A percentile compares a stretch with the other conserved stretches of the same genome.
phyloP scores from a whole-genome alignment of 2,329 filamentous ascomycete species.

The Aureobasidium subglaciale region DNA sequence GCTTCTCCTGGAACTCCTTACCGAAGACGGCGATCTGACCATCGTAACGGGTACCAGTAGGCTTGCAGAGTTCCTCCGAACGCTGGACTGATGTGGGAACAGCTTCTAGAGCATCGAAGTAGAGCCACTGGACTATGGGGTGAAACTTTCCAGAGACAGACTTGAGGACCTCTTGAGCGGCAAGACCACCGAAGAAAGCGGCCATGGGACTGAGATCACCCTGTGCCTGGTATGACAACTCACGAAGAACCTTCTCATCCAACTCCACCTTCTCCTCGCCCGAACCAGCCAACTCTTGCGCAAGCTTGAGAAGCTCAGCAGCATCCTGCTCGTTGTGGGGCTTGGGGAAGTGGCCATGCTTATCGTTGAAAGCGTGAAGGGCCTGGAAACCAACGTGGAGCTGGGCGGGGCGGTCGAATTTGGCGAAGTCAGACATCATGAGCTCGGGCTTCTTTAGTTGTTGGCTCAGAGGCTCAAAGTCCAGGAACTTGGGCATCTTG shows the following conservation, averaged over 20 bases:
- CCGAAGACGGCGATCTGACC: conserved; percentile 97
- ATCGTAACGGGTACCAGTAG: conserved; percentile 79
- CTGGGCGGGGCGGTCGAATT: conserved; percentile 90
- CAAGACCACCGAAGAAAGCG: conserved; percentile 87
- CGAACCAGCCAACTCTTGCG: conserved; percentile 62
- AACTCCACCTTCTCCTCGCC: conserved; percentile 69
- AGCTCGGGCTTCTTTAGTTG: conserved; percentile 83
- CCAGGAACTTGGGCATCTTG: conserved; percentile 92
- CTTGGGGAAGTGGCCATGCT: conserved; percentile 67
- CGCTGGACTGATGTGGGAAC: conserved; percentile 68
- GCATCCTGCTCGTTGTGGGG: conserved; percentile 84
- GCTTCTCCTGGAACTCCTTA: conserved; percentile 86
- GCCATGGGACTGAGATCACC: conserved; percentile 90
- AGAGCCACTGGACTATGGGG: conserved; percentile 91
- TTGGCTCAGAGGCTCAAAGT: conserved; percentile 74
- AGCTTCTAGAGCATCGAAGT: conserved; percentile 97
- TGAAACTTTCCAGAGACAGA: conserved; percentile 96
- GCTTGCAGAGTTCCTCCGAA: conserved; percentile 82
- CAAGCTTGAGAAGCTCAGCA: conserved; percentile 64
- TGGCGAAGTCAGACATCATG: conserved; percentile 90
- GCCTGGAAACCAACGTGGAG: conserved; percentile 90
- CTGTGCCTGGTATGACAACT: conserved; percentile 87
- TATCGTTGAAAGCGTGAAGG: conserved; percentile 74
- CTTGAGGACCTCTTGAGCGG: conserved; percentile 92
- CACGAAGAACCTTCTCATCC: conserved; percentile 85